Percentiles rank a stretch among this genome's conserved stretches.
Evolutionary conservation across 2,329 filamentous ascomycete species (phyloP).

Genomic region (Stachybotrys chartarum): DNA sequence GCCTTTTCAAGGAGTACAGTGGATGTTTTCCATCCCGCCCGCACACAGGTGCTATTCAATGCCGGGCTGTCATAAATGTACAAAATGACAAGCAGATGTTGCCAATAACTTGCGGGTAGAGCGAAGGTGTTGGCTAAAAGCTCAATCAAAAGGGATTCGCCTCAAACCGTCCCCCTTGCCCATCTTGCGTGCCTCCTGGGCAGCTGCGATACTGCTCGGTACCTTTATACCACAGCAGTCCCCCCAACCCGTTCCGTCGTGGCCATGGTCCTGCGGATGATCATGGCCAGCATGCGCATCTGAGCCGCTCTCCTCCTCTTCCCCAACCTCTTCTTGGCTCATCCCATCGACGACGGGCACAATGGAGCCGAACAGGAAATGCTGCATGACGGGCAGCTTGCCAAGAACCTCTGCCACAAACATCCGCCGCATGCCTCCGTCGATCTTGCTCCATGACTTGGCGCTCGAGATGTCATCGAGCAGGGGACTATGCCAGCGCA

Average conservation of each 20-base stretch:
- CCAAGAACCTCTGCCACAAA: constrained; percentile 87
- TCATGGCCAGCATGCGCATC: constrained; percentile 55
- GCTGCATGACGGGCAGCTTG: constrained; percentile 97
- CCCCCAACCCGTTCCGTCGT: constrained; percentile 70
- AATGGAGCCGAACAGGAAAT: constrained; percentile 87
- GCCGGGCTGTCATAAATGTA: too few species aligned
- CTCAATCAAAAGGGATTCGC: constrained; percentile 75
- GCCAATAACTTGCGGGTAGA: too few species aligned
- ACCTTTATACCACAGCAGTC: constrained; percentile 98
- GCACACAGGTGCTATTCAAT: too few species aligned
- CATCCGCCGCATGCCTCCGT: constrained; percentile 94
- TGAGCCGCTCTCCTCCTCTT: constrained; percentile 39
- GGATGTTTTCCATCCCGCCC: too few species aligned
- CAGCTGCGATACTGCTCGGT: constrained; percentile 85
- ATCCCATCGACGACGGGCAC: constrained; percentile 77
- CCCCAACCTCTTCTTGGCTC: constrained; percentile 56
- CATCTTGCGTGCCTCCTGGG: constrained; percentile 77
- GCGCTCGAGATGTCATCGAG: constrained; percentile 92
- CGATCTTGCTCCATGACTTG: constrained; percentile 86
- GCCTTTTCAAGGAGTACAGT: too few species aligned
- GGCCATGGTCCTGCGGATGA: constrained; percentile 50
- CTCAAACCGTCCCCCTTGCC: constrained; percentile 54
- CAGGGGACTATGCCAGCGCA: constrained; percentile 97
- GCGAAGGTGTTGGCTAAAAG: not conserved
- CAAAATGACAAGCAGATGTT: too few species aligned